Evolutionary conservation across 495 filamentous ascomycete genomes (phyloP), one percentile per base, ranked within the genome.

Genomic region (Tuber aestivum): DNA sequence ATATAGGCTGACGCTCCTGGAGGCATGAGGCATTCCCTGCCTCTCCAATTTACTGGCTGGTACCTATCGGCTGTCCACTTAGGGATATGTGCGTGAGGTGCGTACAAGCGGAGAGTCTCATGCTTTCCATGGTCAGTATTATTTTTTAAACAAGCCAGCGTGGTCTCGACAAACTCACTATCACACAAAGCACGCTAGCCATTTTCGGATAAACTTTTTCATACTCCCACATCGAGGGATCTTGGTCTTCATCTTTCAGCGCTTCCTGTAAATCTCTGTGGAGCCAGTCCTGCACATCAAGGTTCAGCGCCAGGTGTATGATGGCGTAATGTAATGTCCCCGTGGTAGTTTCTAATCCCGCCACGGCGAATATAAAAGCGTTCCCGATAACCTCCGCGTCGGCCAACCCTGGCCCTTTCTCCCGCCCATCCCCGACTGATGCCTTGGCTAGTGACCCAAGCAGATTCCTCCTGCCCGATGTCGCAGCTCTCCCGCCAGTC

Each of bases 331-430:
- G 77, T n/a, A 88, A 68, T 0, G 85, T 83, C 27, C 84, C 86
- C 5, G 87, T 84, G 18, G 86, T 85, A 0, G 87, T 88, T 50
- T 89, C 87, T 42, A 88, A 85, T 23, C 87, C 87, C 4, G 87
- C 87, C 37, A 89, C 82, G 23, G 84, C 86, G 76, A 87, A 86
- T 8, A 87, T 81, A 69, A 87, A 87, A 41, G 86, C 81, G 69
- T 88, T 88, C 38, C 87, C 86, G 16, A 84, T 79, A 37, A 88
- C 83, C 70, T 89, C 87, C 8, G 81, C 72, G 12, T 83, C 82
- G 7, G 84, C 79, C 2, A 86, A 78, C 7, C 80, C 75, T 44
- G 78, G 44, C 4, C 38, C 35, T 16, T 75, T 56, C 10, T 20
- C 76, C 75, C 65, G 75, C 1, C 44, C 45, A 37, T 83, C 76